Evolutionary conservation across 208 protist species (phyloP).

Genomic region (Giardia muris): DNA sequence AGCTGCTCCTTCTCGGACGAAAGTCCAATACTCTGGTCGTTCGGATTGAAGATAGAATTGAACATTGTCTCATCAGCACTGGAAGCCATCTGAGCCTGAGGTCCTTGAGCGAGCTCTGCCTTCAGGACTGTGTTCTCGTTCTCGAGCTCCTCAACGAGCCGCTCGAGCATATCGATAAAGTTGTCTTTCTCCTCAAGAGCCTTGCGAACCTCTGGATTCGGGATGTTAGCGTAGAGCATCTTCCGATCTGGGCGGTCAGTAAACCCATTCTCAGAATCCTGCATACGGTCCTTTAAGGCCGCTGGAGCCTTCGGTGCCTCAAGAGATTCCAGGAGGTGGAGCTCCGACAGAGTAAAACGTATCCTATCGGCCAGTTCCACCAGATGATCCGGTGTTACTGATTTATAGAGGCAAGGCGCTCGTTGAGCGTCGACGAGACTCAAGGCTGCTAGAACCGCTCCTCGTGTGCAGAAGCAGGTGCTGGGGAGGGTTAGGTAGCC

Average conservation of each 20-base stretch:
- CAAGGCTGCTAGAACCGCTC: neutral
- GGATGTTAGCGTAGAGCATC: neutral
- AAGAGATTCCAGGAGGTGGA: neutral
- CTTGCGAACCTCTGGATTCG: neutral
- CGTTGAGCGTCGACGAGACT: neutral
- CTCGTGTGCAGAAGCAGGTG: neutral
- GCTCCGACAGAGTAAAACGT: neutral
- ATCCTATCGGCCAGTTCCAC: neutral
- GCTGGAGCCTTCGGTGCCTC: neutral
- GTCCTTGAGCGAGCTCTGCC: neutral
- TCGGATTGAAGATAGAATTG: neutral
- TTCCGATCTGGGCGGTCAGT: neutral
- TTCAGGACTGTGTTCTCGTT: no score
- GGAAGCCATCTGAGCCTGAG: neutral
- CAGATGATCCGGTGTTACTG: neutral
- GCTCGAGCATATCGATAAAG: neutral
- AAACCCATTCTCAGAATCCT: neutral
- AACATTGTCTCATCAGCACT: neutral
- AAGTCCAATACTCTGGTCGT: neutral
- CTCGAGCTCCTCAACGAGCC: neutral
- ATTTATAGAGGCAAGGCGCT: neutral
- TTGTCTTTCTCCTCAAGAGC: neutral
- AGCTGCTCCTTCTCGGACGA: neutral
- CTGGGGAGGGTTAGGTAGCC: neutral
- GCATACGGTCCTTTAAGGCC: no score